phyloP scores from a whole-genome alignment of 331 rosid species.

The Quercus phellos region DNA sequence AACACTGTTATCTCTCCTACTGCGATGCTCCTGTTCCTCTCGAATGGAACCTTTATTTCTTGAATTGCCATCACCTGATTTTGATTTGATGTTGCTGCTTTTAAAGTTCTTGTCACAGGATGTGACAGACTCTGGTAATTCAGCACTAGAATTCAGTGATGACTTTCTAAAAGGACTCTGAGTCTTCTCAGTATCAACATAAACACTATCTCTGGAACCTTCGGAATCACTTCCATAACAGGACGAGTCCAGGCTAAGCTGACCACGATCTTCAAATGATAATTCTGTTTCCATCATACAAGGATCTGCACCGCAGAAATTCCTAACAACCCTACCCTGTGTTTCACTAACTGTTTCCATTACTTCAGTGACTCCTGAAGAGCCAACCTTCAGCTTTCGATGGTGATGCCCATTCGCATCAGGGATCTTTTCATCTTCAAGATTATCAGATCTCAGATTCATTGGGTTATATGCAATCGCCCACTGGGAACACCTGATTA shows the following conservation, averaged over 20 bases:
- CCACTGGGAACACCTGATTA: slow-evolving; percentile 27
- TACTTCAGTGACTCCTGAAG: slow-evolving; percentile 27
- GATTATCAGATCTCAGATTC: slow-evolving; percentile 25
- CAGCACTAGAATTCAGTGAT: slow-evolving; percentile 21
- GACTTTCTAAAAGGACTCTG: slow-evolving; percentile 36
- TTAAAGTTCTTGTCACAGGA: slow-evolving; percentile 29
- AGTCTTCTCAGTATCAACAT: slow-evolving; percentile 30
- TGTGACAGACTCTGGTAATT: slow-evolving; percentile 26
- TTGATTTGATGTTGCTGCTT: slow-evolving; percentile 19
- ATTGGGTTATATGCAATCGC: slow-evolving; percentile 2
- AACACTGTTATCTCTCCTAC: slow-evolving; percentile 16
- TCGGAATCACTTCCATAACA: slow-evolving; percentile 55
- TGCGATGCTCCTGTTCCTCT: slow-evolving; percentile 29
- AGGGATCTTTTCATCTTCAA: slow-evolving; percentile 20
- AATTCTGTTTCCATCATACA: slow-evolving; percentile 47
- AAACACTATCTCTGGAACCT: slow-evolving; percentile 32
- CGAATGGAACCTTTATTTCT: slow-evolving; percentile 26
- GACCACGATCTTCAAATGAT: slow-evolving; percentile 50
- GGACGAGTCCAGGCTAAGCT: slow-evolving; percentile 52
- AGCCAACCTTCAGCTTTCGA: slow-evolving; percentile 11
- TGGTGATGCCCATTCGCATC: slow-evolving; percentile 21
- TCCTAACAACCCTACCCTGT: slow-evolving; percentile 22
- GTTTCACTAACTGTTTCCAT: slow-evolving; percentile 19
- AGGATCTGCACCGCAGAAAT: slow-evolving; percentile 32
- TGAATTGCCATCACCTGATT: slow-evolving; percentile 30